Conservation (phyloP, 2,329 filamentous ascomycete species). For the Neocucurbitaria cava region DNA sequence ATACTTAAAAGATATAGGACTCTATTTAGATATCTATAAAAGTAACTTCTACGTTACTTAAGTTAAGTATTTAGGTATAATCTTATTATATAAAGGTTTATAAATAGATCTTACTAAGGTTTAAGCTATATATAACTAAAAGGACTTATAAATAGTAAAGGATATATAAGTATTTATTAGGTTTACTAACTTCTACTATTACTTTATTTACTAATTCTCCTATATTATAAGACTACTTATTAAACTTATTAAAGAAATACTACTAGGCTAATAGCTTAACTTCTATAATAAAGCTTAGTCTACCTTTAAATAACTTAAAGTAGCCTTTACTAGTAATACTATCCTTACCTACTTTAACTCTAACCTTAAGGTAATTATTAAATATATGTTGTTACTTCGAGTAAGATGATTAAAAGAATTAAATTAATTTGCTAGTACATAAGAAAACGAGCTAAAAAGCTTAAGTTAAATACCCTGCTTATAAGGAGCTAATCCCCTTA, state of each 20-base stretch:
- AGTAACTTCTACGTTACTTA: no score
- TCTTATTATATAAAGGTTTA: background rate
- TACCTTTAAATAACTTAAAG: slow-evolving; percentile 15
- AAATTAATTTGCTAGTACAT: no score
- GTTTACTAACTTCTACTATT: no score
- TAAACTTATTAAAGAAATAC: slow-evolving; percentile 27
- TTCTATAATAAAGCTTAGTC: background rate
- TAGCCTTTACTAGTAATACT: slow-evolving; percentile 16
- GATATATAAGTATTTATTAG: slow-evolving; percentile 36
- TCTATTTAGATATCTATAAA: background rate
- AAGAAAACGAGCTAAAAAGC: no score
- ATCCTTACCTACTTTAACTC: slow-evolving; percentile 27
- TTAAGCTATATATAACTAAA: slow-evolving; percentile 24
- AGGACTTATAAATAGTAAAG: slow-evolving; percentile 15
- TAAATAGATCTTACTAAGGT: slow-evolving; percentile 10
- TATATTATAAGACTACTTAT: no score
- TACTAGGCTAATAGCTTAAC: slow-evolving; percentile 2
- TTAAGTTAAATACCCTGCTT: no score
- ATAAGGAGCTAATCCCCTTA: no score
- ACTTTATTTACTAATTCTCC: no score
- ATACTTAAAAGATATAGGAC: background rate
- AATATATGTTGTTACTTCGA: no score
- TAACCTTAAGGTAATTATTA: slow-evolving; percentile 13
- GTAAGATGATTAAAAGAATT: no score
- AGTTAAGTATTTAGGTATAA: slow-evolving; percentile 7